A percentile compares a stretch with the other conserved stretches of the same genome.
These are phyloP conservation scores for Coemansia sp. DNA, from an alignment of 192 early-diverging fungal species.

Conservation along the genomic window DNA sequence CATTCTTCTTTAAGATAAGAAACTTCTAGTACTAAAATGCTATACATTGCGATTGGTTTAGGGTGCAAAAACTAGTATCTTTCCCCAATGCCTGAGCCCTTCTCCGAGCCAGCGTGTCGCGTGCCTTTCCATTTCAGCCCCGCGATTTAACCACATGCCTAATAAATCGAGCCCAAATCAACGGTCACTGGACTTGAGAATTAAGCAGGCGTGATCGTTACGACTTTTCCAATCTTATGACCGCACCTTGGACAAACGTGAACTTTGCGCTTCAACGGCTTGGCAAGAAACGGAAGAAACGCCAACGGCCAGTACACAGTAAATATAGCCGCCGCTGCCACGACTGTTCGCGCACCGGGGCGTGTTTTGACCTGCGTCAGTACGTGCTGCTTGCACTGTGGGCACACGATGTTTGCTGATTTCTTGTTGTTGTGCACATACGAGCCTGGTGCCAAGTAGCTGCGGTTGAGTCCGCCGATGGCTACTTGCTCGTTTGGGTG, in stretches of 20 bases:
- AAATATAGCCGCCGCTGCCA: constrained; percentile 39
- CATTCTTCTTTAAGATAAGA: not conserved
- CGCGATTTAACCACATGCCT: not conserved
- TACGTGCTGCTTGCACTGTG: constrained; percentile 29
- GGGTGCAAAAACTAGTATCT: not conserved
- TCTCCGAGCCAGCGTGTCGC: not conserved
- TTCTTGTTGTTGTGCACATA: constrained; percentile 38
- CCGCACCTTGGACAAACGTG: constrained; percentile 39
- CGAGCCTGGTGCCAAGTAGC: constrained; percentile 23
- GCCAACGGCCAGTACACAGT: constrained; percentile 47
- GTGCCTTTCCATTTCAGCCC: not conserved
- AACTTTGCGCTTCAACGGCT: constrained; percentile 37
- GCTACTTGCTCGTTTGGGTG: constrained; percentile 14
- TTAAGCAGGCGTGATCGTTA: constrained; percentile 27
- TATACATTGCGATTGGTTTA: not conserved
- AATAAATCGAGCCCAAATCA: not conserved
- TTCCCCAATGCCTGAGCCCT: not conserved
- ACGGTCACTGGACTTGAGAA: not conserved
- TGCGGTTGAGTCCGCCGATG: constrained; percentile 17
- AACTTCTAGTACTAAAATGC: not conserved
- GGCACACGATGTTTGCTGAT: constrained; percentile 30
- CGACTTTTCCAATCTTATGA: constrained; percentile 39
- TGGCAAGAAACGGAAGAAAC: constrained; percentile 36
- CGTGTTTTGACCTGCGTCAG: constrained; percentile 36
- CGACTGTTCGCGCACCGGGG: constrained; percentile 30